A percentile compares a stretch with the other conserved stretches of the same genome.
These are phyloP conservation scores for Imleria badia DNA, from an alignment of 768 basidiomycete species.

Conservation along the genomic window DNA sequence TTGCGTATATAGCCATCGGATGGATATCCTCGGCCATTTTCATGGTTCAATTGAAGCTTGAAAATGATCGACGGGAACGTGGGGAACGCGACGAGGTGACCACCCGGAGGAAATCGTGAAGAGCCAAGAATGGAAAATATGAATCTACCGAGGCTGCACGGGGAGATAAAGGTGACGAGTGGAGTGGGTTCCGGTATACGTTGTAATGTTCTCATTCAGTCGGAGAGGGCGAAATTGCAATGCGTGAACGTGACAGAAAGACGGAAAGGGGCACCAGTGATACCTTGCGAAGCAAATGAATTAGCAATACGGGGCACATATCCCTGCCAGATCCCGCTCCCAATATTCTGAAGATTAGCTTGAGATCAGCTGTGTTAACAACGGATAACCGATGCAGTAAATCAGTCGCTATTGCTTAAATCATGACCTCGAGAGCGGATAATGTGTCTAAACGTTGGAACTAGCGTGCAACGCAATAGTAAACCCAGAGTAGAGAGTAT, in stretches of 20 bases:
- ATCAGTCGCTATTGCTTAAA: not conserved
- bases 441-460: no score
- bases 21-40: conserved; percentile 53
- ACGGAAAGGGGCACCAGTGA: no score
- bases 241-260: not conserved
- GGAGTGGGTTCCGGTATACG: conserved; percentile 77
- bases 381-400: not conserved
- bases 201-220: conserved; percentile 38
- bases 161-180: conserved; percentile 61
- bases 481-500: conserved; percentile 42
- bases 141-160: conserved; percentile 56
- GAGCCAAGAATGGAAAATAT: conserved; percentile 52
- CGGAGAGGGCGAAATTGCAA: not conserved
- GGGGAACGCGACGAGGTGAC: conserved; percentile 66
- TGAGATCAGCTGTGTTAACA: not conserved
- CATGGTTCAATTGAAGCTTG: conserved; percentile 47
- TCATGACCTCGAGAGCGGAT: conserved; percentile 7
- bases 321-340: not conserved
- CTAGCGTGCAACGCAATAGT: conserved; percentile 49
- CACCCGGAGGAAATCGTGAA: conserved; percentile 36
- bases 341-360: no score
- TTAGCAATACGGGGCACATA: not conserved
- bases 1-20: conserved; percentile 69
- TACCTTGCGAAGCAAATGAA: not conserved
- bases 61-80: conserved; percentile 62